These are phyloP conservation scores for Capsicum baccatum DNA, from an alignment of 257 asterid genomes.

Conservation along the genomic window DNA sequence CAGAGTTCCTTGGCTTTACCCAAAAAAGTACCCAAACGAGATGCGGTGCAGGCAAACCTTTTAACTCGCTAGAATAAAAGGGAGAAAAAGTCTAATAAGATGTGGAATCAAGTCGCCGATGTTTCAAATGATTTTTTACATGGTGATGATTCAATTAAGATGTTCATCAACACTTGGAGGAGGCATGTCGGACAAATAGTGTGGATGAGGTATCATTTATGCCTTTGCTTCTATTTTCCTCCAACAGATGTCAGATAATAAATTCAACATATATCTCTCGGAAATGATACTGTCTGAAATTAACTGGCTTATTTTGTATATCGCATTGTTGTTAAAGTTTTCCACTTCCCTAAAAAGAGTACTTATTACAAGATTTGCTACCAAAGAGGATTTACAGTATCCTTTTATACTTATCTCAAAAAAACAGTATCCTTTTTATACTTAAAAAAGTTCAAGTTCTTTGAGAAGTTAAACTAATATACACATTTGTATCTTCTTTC, in stretches of 20 bases:
- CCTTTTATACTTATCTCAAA: too few relatives aligned
- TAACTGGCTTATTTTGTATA: not conserved
- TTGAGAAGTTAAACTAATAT: conserved; percentile 5
- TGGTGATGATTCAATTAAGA: conserved; percentile 56
- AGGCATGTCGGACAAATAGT: conserved; percentile 57
- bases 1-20: conserved; percentile 43
- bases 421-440: conserved; percentile 22
- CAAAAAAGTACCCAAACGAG: conserved; percentile 34
- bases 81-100: conserved; percentile 6
- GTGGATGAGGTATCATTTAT: conserved; percentile 65
- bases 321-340: not conserved
- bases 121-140: conserved; percentile 38
- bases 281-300: not conserved
- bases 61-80: not conserved
- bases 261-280: not conserved
- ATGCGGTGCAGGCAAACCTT: conserved; percentile 20
- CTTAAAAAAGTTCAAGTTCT: not conserved
- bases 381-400: conserved; percentile 4
- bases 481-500: not conserved
- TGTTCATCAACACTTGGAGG: conserved; percentile 80
- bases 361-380: not conserved
- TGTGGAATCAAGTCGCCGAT: conserved; percentile 11
- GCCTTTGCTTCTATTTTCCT: not conserved
- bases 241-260: not conserved
- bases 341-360: not conserved